A percentile compares a stretch with the other conserved stretches of the same genome.
Evolutionary conservation across 2,329 filamentous ascomycete genomes (phyloP).

Genomic region (Thelonectria blattea): DNA sequence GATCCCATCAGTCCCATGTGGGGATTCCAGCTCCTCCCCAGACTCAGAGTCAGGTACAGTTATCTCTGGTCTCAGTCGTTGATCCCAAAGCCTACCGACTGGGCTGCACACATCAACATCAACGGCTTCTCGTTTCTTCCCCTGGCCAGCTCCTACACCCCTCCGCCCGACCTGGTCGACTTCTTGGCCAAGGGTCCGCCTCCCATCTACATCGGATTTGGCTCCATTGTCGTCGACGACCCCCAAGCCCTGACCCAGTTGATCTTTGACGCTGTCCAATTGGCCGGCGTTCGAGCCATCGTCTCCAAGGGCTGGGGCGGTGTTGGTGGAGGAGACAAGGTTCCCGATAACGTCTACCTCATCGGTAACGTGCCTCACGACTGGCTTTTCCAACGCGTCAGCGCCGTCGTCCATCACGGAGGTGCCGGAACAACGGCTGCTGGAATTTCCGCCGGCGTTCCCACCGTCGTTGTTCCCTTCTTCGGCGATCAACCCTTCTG

Average conservation of each 20-base stretch:
- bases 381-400: constrained; percentile 67
- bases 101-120: constrained; percentile 64
- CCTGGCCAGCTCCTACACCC: constrained; percentile 57
- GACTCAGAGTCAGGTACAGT: constrained; percentile 68
- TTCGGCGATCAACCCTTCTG: constrained; percentile 72
- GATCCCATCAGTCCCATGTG: constrained; percentile 70
- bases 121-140: constrained; percentile 68
- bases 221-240: constrained; percentile 70
- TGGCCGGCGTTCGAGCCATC: constrained; percentile 63
- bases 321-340: constrained; percentile 54
- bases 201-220: constrained; percentile 71
- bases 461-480: constrained; percentile 70
- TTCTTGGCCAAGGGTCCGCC: constrained; percentile 64
- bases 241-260: constrained; percentile 62
- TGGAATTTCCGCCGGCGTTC: constrained; percentile 63
- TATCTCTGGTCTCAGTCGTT: constrained; percentile 74
- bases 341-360: constrained; percentile 61
- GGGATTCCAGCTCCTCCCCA: constrained; percentile 68
- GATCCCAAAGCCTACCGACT: constrained; percentile 70
- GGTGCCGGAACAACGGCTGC: constrained; percentile 71
- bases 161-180: constrained; percentile 56
- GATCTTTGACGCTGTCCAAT: constrained; percentile 64
- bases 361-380: constrained; percentile 71
- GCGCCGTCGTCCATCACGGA: constrained; percentile 67
- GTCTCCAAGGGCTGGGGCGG: constrained; percentile 71